phyloP scores from a whole-genome alignment of 2,329 filamentous ascomycete genomes.

The Aspergillus terreus region DNA sequence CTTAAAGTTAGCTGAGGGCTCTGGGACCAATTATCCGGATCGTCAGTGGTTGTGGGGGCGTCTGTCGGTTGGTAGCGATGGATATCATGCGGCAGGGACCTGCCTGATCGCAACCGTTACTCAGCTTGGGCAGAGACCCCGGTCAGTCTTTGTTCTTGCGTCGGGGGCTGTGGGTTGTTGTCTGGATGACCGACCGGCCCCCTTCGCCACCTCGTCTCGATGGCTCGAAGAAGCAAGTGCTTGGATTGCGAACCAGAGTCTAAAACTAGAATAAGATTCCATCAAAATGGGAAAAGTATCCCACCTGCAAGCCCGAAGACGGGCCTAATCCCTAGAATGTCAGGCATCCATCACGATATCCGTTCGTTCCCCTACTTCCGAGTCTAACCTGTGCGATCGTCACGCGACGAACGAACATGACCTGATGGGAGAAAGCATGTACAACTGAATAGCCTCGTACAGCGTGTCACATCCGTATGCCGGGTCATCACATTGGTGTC shows the following conservation, averaged over 20 bases:
- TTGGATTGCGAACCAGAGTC: neutral
- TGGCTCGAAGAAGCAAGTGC: neutral
- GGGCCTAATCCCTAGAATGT: conserved; percentile 1
- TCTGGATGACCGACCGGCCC: neutral
- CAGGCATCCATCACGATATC: conserved; percentile 9
- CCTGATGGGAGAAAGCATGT: conserved; percentile 5
- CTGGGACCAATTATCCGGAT: conserved; percentile 7
- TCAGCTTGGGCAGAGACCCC: neutral
- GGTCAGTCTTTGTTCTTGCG: neutral
- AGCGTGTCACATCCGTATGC: conserved; percentile 12
- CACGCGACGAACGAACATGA: conserved; percentile 13
- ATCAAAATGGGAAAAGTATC: too few relatives aligned
- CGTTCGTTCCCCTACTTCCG: neutral
- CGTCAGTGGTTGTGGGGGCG: conserved; percentile 6
- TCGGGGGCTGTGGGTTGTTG: too few relatives aligned
- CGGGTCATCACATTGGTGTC: conserved; percentile 9
- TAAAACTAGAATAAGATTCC: neutral
- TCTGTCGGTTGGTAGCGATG: neutral
- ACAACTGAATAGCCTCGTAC: conserved; percentile 11
- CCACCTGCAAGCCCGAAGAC: neutral
- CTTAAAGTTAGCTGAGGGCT: conserved; percentile 1
- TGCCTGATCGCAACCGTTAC: conserved; percentile 1
- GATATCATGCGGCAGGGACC: neutral
- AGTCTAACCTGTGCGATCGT: conserved; percentile 11
- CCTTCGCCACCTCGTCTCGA: conserved; percentile 1